These are phyloP conservation scores for Chlorella ohadii DNA, from an alignment of 139 green algal genomes.

Conservation along the genomic window DNA sequence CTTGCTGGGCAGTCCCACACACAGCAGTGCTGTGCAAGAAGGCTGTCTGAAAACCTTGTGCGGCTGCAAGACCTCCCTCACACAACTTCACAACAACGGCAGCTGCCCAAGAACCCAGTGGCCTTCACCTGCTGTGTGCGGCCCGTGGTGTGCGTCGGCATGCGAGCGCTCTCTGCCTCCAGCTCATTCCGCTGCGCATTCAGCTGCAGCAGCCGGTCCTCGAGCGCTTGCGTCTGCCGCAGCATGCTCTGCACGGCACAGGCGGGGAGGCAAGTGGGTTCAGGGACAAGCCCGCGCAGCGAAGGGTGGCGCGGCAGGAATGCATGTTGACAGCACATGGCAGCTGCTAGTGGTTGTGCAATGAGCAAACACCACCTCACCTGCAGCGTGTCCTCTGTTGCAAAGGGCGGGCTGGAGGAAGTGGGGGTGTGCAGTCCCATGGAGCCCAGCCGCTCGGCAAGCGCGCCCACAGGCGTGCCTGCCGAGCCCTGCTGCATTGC, in stretches of 20 bases:
- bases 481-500: background rate
- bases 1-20: no score
- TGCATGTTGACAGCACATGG: no score
- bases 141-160: slow-evolving; percentile 57
- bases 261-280: background rate
- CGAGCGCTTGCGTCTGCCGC: slow-evolving; percentile 46
- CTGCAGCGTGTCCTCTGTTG: slow-evolving; percentile 26
- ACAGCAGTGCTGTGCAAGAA: no score
- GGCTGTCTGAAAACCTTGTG: no score
- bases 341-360: background rate
- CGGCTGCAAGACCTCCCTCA: no score
- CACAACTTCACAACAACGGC: no score
- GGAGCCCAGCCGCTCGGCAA: background rate
- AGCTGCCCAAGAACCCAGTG: background rate
- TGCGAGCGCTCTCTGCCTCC: slow-evolving; percentile 59
- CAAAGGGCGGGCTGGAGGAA: slow-evolving; percentile 1
- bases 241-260: slow-evolving; percentile 48
- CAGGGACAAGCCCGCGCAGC: background rate
- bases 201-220: slow-evolving; percentile 63
- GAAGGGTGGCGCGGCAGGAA: no score
- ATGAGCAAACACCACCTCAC: background rate
- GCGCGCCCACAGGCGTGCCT: background rate
- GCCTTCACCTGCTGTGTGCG: slow-evolving; percentile 40
- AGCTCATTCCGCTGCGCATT: slow-evolving; percentile 63
- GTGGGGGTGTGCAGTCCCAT: background rate